Evolutionary conservation across 1,284 basidiomycete genomes (phyloP).

Genomic region (Ceratobasidium sp.): DNA sequence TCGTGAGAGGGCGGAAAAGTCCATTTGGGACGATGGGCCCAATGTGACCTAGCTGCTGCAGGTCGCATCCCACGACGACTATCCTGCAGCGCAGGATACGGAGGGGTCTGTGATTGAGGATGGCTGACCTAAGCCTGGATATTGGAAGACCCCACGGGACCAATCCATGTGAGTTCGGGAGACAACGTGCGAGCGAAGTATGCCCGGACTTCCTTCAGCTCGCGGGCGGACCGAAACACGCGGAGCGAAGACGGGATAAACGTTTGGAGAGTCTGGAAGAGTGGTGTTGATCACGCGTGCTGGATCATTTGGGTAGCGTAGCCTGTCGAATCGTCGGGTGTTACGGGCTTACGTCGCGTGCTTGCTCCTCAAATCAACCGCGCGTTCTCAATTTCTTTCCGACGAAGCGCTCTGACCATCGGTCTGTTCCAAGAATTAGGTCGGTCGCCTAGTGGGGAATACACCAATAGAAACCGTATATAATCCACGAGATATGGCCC

Average conservation of each 20-base stretch:
- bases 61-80: not conserved
- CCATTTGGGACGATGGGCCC: not conserved
- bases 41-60: not conserved
- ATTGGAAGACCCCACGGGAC: constrained; percentile 24
- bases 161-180: constrained; percentile 30
- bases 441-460: constrained; percentile 3
- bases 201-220: constrained; percentile 29
- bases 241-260: constrained; percentile 14
- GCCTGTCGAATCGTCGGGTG: not conserved
- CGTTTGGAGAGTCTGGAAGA: not conserved
- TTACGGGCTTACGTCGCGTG: constrained; percentile 25
- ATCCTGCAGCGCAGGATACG: not conserved
- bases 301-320: not conserved
- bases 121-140: constrained; percentile 20
- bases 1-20: constrained; percentile 16
- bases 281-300: constrained; percentile 2
- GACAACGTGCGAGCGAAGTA: constrained; percentile 32
- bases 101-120: constrained; percentile 6
- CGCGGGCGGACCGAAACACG: not conserved
- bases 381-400: constrained; percentile 16
- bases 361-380: constrained; percentile 18
- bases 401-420: constrained; percentile 2
- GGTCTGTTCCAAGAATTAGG: not conserved
- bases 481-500: not conserved
- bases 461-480: not conserved